phyloP scores from a whole-genome alignment of 352 stramenopile genomes.

The Phytophthora ramorum region DNA sequence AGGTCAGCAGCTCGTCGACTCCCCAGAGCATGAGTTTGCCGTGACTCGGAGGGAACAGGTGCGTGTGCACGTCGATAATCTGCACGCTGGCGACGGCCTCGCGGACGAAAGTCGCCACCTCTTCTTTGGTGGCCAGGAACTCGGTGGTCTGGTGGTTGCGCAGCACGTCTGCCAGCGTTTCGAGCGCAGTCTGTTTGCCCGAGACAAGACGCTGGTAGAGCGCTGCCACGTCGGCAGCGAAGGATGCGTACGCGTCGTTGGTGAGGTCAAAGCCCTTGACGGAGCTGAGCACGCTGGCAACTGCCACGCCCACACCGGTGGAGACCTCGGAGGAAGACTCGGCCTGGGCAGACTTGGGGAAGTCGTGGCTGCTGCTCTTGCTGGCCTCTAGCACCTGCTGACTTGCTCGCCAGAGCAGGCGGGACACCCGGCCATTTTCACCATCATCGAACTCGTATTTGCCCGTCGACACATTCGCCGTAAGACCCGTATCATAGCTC shows the following conservation, averaged over 20 bases:
- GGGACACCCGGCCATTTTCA: conserved; percentile 30
- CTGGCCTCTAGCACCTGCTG: conserved; percentile 35
- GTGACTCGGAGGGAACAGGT: conserved; percentile 93
- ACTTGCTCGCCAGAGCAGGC: conserved; percentile 29
- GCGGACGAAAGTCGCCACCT: conserved; percentile 41
- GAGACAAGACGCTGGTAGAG: conserved; percentile 56
- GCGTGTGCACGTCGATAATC: conserved; percentile 87
- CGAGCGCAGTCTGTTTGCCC: conserved; percentile 42
- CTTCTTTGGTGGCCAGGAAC: conserved; percentile 44
- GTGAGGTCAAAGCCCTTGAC: conserved; percentile 52
- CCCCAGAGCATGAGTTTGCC: conserved; percentile 93
- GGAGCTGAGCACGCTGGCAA: conserved; percentile 49
- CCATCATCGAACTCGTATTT: conserved; percentile 70
- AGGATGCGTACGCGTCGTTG: conserved; percentile 42
- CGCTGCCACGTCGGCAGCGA: conserved; percentile 54
- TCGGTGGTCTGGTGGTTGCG: conserved; percentile 50
- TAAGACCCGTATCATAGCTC: conserved; percentile 54
- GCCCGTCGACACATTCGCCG: conserved; percentile 47
- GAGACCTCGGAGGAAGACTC: conserved; percentile 41
- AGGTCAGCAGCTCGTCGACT: conserved; percentile 95
- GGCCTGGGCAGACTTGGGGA: conserved; percentile 37
- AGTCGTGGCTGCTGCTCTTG: conserved; percentile 49
- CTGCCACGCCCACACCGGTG: conserved; percentile 42
- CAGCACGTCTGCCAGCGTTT: conserved; percentile 45
- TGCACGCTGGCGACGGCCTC: conserved; percentile 46